Base-by-base conservation (phyloP, 2,329 filamentous ascomycete species). In the Cryoendolithus antarcticus region DNA sequence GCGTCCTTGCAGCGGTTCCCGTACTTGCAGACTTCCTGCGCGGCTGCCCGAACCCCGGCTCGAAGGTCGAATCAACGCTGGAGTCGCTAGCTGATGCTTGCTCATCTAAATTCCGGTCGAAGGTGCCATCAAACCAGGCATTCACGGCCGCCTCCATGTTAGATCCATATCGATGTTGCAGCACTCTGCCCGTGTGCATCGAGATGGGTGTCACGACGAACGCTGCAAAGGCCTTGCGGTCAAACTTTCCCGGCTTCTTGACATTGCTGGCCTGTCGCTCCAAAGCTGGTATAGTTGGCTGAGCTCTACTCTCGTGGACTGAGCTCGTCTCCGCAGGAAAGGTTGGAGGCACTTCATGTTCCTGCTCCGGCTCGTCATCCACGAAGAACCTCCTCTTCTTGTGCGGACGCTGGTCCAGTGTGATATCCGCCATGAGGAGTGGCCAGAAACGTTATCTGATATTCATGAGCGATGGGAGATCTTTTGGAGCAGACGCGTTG, bases 381-480 rank as follows among this genome's bases (percentile, higher is more conserved):
- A 68, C 63, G 48, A 80, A 80, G 59, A 79, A 79, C 21, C 75
- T 70, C 44, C 72, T 66, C 58, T 76, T 77, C 59, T 80, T 80
- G 15, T 60, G 57, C 4, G 75, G 76, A 12, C 71, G 62, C 33
- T 73, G 64, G 36, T 74, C 65, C 34, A 69, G 53, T 19, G 15
- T 19, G 15, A 19, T 19, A 44, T 65, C 60, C n/a, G 56, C 47
- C 37, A 58, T 55, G 15, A 19, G 15, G 15, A 19, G 15, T 19
- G 15, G 15, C 15, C 15, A 19, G 15, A 19, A 19, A 19, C 15
- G 15, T 19, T 19, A 19, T 19, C 15, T 19, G 15, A 19, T 19
- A 19, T 19, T 19, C 15, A 19, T 19, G 15, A 15, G 34, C 21
- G 12, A 19, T 7, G 12, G 15, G 12, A 15, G n/a, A 21, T 24